Evolutionary conservation across 345 rosid species (phyloP).

Genomic region (Diplotaxis tenuifolia): DNA sequence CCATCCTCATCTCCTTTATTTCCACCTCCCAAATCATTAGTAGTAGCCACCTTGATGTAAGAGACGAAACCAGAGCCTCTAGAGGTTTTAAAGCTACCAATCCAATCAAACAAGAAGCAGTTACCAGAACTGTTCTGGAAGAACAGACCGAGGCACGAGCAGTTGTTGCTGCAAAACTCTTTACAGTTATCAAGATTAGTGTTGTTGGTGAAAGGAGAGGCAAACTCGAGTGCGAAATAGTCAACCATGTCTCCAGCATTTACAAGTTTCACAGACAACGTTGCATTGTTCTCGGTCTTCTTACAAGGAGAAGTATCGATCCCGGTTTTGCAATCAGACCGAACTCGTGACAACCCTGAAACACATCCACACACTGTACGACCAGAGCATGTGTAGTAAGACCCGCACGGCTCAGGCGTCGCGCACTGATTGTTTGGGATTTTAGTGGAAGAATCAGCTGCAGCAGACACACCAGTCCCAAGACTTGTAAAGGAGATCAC

Average conservation of each 20-base stretch:
- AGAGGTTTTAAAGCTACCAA: conserved; percentile 65
- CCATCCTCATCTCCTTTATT: conserved; percentile 35
- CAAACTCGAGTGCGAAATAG: conserved; percentile 64
- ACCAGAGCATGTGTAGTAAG: conserved; percentile 57
- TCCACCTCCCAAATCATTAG: conserved; percentile 22
- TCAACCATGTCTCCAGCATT: conserved; percentile 50
- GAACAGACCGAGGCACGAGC: conserved; percentile 79
- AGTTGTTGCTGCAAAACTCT: conserved; percentile 58
- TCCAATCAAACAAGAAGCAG: conserved; percentile 67
- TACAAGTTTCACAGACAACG: conserved; percentile 47
- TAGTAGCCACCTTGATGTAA: conserved; percentile 59
- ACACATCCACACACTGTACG: conserved; percentile 62
- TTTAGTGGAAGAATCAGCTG: conserved; percentile 38
- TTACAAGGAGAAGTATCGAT: conserved; percentile 52
- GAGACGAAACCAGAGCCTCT: conserved; percentile 40
- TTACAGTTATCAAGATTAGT: conserved; percentile 63
- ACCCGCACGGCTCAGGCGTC: conserved; percentile 68
- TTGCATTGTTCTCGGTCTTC: conserved; percentile 15
- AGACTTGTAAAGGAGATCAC: conserved; percentile 59
- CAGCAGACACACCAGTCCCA: conserved; percentile 24
- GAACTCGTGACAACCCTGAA: conserved; percentile 37
- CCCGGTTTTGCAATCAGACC: conserved; percentile 54
- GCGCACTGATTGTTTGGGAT: conserved; percentile 66
- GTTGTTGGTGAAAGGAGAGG: conserved; percentile 48
- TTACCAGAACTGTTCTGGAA: conserved; percentile 59